Evolutionary conservation across 805 yeast genomes (phyloP), one percentile per base, ranked within the genome.

Genomic region (Wickerhamiella dianesei): DNA sequence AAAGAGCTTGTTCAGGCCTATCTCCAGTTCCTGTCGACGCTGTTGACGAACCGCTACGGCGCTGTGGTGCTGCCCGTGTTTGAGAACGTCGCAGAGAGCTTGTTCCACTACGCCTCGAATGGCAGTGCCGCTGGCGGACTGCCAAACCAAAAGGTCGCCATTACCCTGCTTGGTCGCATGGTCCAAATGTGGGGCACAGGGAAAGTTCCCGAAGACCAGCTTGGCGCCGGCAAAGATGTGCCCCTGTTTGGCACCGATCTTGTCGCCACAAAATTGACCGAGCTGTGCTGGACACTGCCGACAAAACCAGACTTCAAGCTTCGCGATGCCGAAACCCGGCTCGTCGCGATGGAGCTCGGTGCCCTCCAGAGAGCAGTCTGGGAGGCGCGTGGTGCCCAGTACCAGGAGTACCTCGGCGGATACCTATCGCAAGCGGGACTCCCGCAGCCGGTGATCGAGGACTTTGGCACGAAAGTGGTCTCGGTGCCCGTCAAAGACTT

Each of bases 321-420:
- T 43, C 76, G 77, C 53, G 95, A 87, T 61, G 94, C 94, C 3
- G 88, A 84, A 59, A 76, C 74, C 53, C 73, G 89, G 57, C 71
- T 79, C 49, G 71, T 83, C 36, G 79, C 86, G 1, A 75, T 77
- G 53, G 98, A 89, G 58, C 68, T 84, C 13, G 76, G 92, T 1
- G 68, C 76, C 40, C 65, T 86, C 19, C 74, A 88, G 59, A 81
- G 77, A 54, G 71, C 81, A 2, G 68, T 83, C 50, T 80, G 69
- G 52, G 68, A 66, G 4, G 70, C 66, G 22, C 74, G 72, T 51
- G 68, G 75, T 12, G 66, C 62, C 25, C 42, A 46, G 40, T 57
- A 53, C 48, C 50, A 44, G 17, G 48, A 46, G 29, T 50, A 52
- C 13, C 44, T 53, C 13, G 47, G 40, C 37, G 50, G 46, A 32